Evolutionary conservation across 345 rosid species (phyloP).

Genomic region (Populus ilicifolia): DNA sequence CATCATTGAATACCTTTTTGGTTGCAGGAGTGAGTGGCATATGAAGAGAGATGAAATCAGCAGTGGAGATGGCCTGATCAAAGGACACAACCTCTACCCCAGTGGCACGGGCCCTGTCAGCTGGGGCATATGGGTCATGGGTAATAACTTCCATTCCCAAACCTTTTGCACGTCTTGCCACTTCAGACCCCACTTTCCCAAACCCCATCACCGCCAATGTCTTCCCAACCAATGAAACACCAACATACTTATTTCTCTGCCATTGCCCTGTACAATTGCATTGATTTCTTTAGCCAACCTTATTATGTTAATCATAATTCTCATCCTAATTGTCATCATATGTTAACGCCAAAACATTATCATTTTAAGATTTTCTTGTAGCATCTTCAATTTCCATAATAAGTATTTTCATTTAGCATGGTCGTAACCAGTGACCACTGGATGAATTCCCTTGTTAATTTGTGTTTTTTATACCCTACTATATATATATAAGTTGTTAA

Average conservation of each 20-base stretch:
- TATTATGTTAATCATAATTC: neutral
- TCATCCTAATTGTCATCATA: too few species aligned
- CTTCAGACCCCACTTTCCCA: slow-evolving; percentile 87
- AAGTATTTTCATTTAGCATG: too few species aligned
- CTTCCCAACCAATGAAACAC: slow-evolving; percentile 76
- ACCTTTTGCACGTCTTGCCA: slow-evolving; percentile 80
- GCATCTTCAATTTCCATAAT: too few species aligned
- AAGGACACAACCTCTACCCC: slow-evolving; percentile 82
- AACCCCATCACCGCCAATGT: slow-evolving; percentile 83
- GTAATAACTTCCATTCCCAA: slow-evolving; percentile 83
- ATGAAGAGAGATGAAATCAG: slow-evolving; percentile 76
- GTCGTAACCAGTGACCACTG: too few species aligned
- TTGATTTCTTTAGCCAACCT: neutral
- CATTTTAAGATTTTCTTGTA: too few species aligned
- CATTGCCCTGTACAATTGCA: slow-evolving; percentile 56
- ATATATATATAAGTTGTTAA: too few species aligned
- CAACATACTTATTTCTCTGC: slow-evolving; percentile 75
- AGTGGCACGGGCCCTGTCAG: slow-evolving; percentile 70
- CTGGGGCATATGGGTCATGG: slow-evolving; percentile 80
- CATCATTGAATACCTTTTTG: slow-evolving; percentile 55
- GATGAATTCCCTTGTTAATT: too few species aligned
- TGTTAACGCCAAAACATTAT: too few species aligned
- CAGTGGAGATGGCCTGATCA: slow-evolving; percentile 61
- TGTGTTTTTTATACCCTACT: too few species aligned
- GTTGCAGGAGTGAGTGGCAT: slow-evolving; percentile 76